Base-by-base conservation (phyloP, 2,329 filamentous ascomycete genomes). In the Paecilomyces sp. region DNA sequence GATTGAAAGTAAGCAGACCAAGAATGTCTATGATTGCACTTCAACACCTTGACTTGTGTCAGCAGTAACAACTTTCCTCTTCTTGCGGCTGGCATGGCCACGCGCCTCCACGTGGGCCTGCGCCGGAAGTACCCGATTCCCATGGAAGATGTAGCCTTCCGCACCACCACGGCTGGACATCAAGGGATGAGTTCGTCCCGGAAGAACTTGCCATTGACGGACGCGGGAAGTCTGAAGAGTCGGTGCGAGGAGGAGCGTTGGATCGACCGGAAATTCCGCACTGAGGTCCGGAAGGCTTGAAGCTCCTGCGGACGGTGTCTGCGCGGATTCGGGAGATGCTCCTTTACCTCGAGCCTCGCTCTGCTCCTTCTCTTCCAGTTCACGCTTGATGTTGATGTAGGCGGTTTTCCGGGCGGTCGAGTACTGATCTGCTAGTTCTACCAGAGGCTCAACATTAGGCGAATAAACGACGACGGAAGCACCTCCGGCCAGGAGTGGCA, bases 121-220 rank as follows among this genome's bases (percentile, higher is more conserved):
- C 0, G 89, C 86, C 0, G 94, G 94, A 54, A 93, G 78, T 0
- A 94, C 91, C 65, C 87, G 85, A 71, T 89, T 90, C 0, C 84
- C 93, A 30, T 91, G 93, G 66, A 97, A 92, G 3, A 99, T 73
- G 73, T 91, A 99, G 0, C 94, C 94, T 70, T 97, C 93, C 0
- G 91, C 86, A 0, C 93, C 93, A 22, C 94, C 94, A 50, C 85
- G 83, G 41, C 87, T 87, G 61, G 90, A 96, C 94, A 99, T 99
- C 58, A 95, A 75, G 6, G 94, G 94, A 77, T 99, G 94, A 57
- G 94, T 97, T 58, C 94, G 81, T 0, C 91, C 90, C 0, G 94
- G 94, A 54, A 99, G 75, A 1, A 97, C 92, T 78, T 99, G 94
- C 90, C 91, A 97, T 57, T 85, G 81, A 62, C 89, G 83, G 4